Evolutionary conservation across 441 rosid genomes (phyloP).

Genomic region (Rhodomyrtus psidioides): DNA sequence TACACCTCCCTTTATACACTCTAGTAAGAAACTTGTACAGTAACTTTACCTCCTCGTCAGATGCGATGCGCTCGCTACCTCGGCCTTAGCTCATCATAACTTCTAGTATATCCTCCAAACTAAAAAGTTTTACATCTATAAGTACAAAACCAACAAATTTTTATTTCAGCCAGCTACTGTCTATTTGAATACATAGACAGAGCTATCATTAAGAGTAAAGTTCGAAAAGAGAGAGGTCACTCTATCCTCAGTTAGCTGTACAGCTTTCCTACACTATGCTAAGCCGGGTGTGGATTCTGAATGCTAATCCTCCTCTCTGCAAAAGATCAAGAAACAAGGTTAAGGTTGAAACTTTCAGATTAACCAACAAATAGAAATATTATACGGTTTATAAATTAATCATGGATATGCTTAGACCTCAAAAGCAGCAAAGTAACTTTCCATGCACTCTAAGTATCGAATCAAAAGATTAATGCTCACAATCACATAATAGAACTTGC

Average conservation of each 20-base stretch:
- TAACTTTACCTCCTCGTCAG: constrained; percentile 18
- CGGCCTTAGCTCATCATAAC: constrained; percentile 31
- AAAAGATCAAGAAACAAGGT: constrained; percentile 3
- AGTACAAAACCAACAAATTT: constrained; percentile 29
- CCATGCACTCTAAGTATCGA: background rate
- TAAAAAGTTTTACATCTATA: constrained; percentile 40
- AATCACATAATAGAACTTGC: background rate
- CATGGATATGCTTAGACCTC: background rate
- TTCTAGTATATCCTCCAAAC: constrained; percentile 42
- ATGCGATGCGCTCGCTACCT: constrained; percentile 25
- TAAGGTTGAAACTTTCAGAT: background rate
- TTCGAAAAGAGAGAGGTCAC: constrained; percentile 10
- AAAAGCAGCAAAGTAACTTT: background rate
- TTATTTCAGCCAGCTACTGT: constrained; percentile 35
- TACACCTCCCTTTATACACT: constrained; percentile 32
- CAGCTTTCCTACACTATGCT: constrained; percentile 33
- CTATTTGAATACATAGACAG: constrained; percentile 27
- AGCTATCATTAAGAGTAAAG: constrained; percentile 18
- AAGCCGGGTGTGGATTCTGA: constrained; percentile 38
- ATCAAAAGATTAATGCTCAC: background rate
- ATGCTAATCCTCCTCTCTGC: constrained; percentile 69
- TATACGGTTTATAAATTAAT: background rate
- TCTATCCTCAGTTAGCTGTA: constrained; percentile 60
- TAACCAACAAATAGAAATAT: background rate
- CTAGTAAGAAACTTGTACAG: constrained; percentile 31